Evolutionary conservation across 768 basidiomycete genomes (phyloP).

Genomic region (Psilocybe subaeruginosa): DNA sequence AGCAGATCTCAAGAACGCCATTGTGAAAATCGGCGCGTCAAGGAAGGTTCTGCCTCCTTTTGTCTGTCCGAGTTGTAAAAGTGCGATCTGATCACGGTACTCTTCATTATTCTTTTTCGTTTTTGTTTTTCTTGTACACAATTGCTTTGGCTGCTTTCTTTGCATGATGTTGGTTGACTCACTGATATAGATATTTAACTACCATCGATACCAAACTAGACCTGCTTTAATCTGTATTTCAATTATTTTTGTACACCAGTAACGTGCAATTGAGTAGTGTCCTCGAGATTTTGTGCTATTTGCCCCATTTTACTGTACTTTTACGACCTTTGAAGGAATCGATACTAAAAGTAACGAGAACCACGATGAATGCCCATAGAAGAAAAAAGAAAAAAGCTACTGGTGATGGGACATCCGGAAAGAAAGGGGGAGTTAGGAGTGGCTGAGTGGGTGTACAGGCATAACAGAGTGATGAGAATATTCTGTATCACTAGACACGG

Average conservation of each 20-base stretch:
- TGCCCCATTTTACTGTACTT: neutral
- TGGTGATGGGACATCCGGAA: neutral
- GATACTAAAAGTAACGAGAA: too few species aligned
- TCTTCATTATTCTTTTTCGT: neutral
- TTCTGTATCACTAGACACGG: neutral
- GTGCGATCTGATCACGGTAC: slow-evolving; percentile 36
- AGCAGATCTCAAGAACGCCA: slow-evolving; percentile 18
- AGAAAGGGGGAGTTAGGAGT: neutral
- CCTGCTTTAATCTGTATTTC: too few species aligned
- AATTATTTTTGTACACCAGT: too few species aligned
- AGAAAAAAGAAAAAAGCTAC: neutral
- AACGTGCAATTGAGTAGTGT: too few species aligned
- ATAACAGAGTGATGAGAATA: neutral
- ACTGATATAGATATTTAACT: neutral
- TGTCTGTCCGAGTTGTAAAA: slow-evolving; percentile 45
- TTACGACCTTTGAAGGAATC: neutral
- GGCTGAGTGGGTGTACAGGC: neutral
- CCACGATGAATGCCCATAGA: too few species aligned
- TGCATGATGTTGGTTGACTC: neutral
- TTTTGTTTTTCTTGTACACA: neutral
- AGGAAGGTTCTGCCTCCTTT: slow-evolving; percentile 30
- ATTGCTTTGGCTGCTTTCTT: neutral
- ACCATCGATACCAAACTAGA: too few species aligned
- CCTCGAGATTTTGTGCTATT: too few species aligned
- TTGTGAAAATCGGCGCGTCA: slow-evolving; percentile 20